Conservation (phyloP, 108 stramenopile species). For the Skeletonema grethae region DNA sequence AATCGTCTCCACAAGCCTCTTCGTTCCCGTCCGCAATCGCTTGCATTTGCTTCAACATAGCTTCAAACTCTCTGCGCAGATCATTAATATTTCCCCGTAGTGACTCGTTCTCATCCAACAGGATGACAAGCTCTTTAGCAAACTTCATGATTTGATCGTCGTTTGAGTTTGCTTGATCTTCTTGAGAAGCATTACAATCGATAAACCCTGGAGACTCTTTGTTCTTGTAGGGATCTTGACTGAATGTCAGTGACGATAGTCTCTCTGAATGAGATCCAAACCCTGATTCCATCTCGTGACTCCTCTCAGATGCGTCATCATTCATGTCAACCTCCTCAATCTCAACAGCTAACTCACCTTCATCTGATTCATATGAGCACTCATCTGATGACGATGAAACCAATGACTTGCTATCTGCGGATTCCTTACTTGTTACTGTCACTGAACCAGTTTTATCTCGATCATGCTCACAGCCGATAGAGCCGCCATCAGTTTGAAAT, state of each 20-base stretch:
- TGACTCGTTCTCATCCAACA: conserved; percentile 1
- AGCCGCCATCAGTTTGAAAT: not conserved
- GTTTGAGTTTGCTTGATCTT: not conserved
- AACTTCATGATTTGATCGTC: not conserved
- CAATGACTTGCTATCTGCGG: not conserved
- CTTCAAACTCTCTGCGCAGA: conserved; percentile 2
- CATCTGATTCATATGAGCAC: not conserved
- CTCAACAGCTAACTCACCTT: not conserved
- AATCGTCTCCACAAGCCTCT: not conserved
- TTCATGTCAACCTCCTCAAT: not conserved
- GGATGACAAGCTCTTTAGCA: not conserved
- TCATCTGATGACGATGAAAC: not conserved
- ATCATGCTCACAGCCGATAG: not conserved
- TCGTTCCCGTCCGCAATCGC: not conserved
- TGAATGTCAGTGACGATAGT: not conserved
- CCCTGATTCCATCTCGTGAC: not conserved
- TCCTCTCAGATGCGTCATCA: not conserved
- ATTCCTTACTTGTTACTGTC: not conserved
- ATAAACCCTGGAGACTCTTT: not conserved
- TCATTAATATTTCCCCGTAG: not conserved
- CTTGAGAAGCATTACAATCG: not conserved
- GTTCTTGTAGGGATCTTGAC: not conserved
- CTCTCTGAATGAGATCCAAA: not conserved
- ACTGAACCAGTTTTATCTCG: not conserved
- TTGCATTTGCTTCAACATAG: not conserved